Conservation (phyloP, 352 stramenopile species). For the Halophytophthora batemanensis region DNA sequence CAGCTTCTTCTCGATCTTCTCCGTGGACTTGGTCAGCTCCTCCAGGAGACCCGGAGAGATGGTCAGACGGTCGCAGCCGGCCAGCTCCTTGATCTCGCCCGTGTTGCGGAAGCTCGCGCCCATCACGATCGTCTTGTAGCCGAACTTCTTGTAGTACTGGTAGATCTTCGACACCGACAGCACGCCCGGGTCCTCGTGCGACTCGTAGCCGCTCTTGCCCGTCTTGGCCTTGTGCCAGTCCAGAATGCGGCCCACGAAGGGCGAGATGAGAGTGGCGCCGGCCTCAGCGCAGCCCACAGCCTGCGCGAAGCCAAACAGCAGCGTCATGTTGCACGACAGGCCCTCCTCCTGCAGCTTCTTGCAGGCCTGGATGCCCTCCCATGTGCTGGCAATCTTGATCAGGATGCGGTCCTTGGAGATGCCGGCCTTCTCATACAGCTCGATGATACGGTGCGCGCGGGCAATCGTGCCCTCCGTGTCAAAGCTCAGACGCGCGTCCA, state of each 20-base stretch:
- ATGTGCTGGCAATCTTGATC: conserved; percentile 98
- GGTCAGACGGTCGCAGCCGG: conserved; percentile 97
- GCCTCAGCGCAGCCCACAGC: conserved; percentile 94
- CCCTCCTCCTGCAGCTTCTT: conserved; percentile 95
- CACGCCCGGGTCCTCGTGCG: conserved; percentile 96
- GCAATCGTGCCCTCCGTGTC: conserved; percentile 93
- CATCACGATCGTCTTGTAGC: conserved; percentile 95
- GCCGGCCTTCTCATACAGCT: conserved; percentile 95
- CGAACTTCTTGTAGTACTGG: conserved; percentile 99
- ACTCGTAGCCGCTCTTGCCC: conserved; percentile 89
- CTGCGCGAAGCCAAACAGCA: conserved; percentile 98
- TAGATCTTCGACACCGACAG: conserved; percentile 96
- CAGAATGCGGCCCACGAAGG: conserved; percentile 95
- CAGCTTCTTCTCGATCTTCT: conserved; percentile 82
- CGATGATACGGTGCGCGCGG: conserved; percentile 94
- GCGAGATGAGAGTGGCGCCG: conserved; percentile 95
- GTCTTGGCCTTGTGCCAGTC: conserved; percentile 97
- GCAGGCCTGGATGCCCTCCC: conserved; percentile 96
- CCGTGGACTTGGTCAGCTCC: conserved; percentile 80
- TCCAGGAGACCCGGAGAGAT: conserved; percentile 96
- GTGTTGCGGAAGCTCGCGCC: conserved; percentile 94
- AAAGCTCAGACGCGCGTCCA: conserved; percentile 97
- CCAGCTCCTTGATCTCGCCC: conserved; percentile 96
- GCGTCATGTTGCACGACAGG: conserved; percentile 98
- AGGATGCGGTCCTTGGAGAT: conserved; percentile 96